A percentile compares a stretch with the other conserved stretches of the same genome.
Evolutionary conservation across 768 basidiomycete genomes (phyloP).

Genomic region (Chalciporus sphaerocephalus): DNA sequence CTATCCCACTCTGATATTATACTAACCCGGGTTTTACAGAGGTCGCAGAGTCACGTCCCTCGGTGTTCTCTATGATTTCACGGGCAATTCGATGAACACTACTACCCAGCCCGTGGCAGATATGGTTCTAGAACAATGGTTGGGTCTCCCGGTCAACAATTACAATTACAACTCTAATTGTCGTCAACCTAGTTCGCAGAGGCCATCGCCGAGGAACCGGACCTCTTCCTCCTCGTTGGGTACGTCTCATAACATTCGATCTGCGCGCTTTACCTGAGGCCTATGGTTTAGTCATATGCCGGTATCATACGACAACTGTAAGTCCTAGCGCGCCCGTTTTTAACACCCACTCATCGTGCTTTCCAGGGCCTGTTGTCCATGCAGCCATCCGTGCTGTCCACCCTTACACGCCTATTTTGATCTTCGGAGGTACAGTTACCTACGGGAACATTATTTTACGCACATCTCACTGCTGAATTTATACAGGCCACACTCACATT

Average conservation of each 20-base stretch:
- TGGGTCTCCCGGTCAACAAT: conserved; percentile 23
- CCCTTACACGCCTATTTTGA: conserved; percentile 70
- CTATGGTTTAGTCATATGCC: conserved; percentile 72
- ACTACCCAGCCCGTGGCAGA: conserved; percentile 68
- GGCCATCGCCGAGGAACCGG: conserved; percentile 76
- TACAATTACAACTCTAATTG: background rate
- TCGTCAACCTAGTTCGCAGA: conserved; percentile 54
- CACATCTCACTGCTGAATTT: background rate
- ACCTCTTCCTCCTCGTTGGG: conserved; percentile 76
- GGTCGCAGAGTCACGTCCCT: conserved; percentile 75
- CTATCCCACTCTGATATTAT: background rate
- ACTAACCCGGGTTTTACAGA: conserved; percentile 21
- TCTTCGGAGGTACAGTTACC: conserved; percentile 60
- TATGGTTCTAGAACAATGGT: conserved; percentile 82
- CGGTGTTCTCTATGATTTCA: conserved; percentile 77
- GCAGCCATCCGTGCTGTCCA: conserved; percentile 71
- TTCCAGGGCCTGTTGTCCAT: conserved; percentile 69
- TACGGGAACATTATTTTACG: background rate
- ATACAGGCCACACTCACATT: conserved; percentile 65
- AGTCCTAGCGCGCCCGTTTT: conserved; percentile 11
- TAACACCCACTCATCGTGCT: background rate
- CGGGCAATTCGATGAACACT: conserved; percentile 63
- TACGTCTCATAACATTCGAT: conserved; percentile 23
- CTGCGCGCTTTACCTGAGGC: background rate
- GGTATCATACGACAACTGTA: conserved; percentile 62